These are phyloP conservation scores for Aureobasidium uvarum DNA, from an alignment of 2,329 filamentous ascomycete species.

Conservation along the genomic window DNA sequence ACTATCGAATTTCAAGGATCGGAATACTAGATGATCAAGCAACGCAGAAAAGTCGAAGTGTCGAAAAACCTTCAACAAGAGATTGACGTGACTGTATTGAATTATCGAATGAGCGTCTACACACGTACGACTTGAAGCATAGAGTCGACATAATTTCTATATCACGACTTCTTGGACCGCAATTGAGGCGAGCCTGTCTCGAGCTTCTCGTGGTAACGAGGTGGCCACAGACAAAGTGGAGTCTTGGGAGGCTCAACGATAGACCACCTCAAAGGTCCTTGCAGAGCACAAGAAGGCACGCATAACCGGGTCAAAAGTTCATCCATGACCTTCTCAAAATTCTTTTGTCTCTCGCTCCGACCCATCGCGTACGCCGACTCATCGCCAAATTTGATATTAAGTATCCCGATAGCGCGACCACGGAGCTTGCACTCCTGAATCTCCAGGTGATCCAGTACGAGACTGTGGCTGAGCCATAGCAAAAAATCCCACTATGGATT, in stretches of 20 bases:
- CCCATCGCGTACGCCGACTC: neutral
- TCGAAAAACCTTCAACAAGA: neutral
- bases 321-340: neutral
- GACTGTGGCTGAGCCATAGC: neutral
- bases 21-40: neutral
- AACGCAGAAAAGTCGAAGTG: neutral
- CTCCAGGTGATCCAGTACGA: neutral
- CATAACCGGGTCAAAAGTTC: neutral
- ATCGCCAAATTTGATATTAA: neutral
- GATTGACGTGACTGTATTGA: neutral
- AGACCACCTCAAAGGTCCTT: neutral
- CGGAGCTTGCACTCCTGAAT: neutral
- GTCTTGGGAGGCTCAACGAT: neutral
- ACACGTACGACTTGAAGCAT: no score
- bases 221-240: neutral
- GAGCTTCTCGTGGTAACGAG: neutral
- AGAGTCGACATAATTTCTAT: neutral
- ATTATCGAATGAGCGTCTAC: neutral
- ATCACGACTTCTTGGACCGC: neutral
- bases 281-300: no score
- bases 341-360: neutral
- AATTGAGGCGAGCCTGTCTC: neutral
- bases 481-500: neutral
- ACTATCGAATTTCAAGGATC: slow-evolving; percentile 2
- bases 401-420: neutral